Evolutionary conservation across 768 basidiomycete species (phyloP), one percentile per base, ranked within the genome.

Genomic region (Sporobolomyces pararoseus): DNA sequence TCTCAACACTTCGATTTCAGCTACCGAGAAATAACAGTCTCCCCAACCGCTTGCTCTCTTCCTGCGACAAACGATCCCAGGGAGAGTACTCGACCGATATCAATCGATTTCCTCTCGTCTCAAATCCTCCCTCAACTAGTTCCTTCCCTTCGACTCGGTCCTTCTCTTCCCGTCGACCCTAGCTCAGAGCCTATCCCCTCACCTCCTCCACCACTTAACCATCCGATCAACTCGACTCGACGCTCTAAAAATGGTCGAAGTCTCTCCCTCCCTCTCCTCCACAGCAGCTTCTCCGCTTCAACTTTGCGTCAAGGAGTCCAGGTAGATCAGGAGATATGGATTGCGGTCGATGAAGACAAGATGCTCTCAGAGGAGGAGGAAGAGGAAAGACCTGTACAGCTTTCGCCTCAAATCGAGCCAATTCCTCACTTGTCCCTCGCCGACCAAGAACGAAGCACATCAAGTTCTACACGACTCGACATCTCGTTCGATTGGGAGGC

Each of bases 81-180:
- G 31, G 51, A 58, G n/a, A 31, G 31, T 32, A 7, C 49, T 31
- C 35, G 31, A 7, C 55, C 47, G 2, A 27, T 50, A 37, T 59
- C 32, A 6, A 70, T 67, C 68, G 72, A 73, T 49, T 66, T 35
- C 51, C 68, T 73, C 57, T 64, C 68, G 17, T 42, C 72, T 5
- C 65, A 66, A 27, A 2, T 73, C 34, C 51, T 73, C 6, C 72
- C 72, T 4, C 34, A 35, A 2, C 72, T 73, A 39, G 65, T 70
- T 46, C 72, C 72, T 21, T 50, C 65, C 3, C 35, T 65, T 34
- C 59, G 54, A 27, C 42, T 51, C 50, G 17, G 50, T 27, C 25
- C 4, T 10, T 64, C 50, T 62, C 66, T 39, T 12, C 34, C 25
- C 34, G 31, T 73, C 35, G 65, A 42, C 1, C 19, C 68, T 2